Conservation (phyloP, 257 asterid species). For the Solanum infundibuliforme region DNA sequence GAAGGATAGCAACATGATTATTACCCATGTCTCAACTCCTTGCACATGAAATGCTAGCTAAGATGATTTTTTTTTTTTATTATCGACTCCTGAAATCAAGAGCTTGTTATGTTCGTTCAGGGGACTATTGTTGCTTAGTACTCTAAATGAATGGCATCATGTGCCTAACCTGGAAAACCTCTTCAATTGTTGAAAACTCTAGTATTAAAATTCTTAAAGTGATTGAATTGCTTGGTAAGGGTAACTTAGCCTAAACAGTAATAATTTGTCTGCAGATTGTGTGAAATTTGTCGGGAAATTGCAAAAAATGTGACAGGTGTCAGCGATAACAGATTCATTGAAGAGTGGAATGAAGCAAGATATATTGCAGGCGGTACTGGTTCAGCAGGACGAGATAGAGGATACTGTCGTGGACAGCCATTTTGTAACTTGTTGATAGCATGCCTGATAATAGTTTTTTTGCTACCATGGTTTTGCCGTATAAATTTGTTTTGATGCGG, state of each 20-base stretch:
- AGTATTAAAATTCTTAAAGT: neutral
- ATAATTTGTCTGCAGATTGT: slow-evolving; percentile 33
- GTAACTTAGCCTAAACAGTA: neutral
- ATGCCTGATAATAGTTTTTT: slow-evolving; percentile 57
- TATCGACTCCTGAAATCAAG: neutral
- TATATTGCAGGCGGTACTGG: neutral
- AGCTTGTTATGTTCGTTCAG: neutral
- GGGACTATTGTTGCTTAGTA: neutral
- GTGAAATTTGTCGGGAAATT: slow-evolving; percentile 68
- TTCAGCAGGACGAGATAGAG: slow-evolving; percentile 18
- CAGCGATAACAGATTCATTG: slow-evolving; percentile 40
- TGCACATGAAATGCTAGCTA: neutral
- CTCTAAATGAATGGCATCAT: neutral
- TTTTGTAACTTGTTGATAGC: slow-evolving; percentile 71
- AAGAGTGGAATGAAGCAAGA: slow-evolving; percentile 56
- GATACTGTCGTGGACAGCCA: slow-evolving; percentile 57
- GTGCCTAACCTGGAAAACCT: neutral
- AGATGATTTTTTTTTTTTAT: neutral
- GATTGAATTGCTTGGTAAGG: neutral
- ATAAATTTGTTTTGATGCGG: slow-evolving; percentile 35
- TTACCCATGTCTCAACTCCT: neutral
- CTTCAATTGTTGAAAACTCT: neutral
- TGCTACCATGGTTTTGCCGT: slow-evolving; percentile 81
- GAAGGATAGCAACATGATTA: neutral
- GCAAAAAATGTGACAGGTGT: slow-evolving; percentile 48